Conservation (phyloP, 139 green algal genomes). For the Asterochloris sp. region DNA sequence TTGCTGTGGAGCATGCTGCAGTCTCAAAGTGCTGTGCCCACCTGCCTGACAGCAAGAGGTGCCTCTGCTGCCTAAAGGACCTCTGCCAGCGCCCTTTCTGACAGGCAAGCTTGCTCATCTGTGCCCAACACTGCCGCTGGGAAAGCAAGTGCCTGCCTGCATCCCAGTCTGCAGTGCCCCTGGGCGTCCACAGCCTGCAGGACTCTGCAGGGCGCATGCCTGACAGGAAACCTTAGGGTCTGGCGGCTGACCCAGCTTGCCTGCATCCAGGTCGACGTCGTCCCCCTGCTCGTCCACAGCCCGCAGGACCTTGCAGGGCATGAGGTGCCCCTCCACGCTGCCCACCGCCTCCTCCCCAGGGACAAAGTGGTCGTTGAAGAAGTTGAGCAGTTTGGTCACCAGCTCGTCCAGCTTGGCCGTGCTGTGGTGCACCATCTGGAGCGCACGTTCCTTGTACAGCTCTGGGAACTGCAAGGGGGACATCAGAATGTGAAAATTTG, state of each 20-base stretch:
- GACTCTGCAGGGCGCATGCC: neutral
- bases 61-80: no score
- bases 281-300: neutral
- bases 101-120: no score
- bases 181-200: neutral
- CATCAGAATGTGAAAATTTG: neutral
- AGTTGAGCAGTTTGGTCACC: conserved; percentile 9
- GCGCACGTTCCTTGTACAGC: conserved; percentile 33
- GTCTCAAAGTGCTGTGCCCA: no score
- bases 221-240: neutral
- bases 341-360: conserved; percentile 26
- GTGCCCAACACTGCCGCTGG: no score
- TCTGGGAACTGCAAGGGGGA: conserved; percentile 45
- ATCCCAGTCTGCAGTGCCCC: neutral
- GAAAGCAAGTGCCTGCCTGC: neutral
- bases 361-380: conserved; percentile 28
- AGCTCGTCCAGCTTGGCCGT: conserved; percentile 40
- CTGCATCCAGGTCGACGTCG: neutral
- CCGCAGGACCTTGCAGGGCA: conserved; percentile 16
- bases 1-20: no score
- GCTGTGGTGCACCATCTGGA: conserved; percentile 49
- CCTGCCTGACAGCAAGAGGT: no score
- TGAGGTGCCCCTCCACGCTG: neutral
- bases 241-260: neutral
- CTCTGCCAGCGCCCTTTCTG: no score